Evolutionary conservation across 371 early-diverging fungal species (phyloP).

Genomic region (Mucor irregularis): DNA sequence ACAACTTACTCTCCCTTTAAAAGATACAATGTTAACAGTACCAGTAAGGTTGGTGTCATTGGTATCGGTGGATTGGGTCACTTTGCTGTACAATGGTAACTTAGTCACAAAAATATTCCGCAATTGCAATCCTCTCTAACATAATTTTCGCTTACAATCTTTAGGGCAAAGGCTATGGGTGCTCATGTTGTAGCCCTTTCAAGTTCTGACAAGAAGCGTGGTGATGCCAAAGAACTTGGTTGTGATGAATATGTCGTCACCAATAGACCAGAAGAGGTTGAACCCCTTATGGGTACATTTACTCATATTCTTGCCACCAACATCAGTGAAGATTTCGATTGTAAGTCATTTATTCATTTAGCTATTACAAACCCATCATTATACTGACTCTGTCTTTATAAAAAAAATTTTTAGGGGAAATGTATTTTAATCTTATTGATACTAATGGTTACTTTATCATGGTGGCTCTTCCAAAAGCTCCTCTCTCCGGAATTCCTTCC

Average conservation of each 20-base stretch:
- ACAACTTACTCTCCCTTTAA: conserved; percentile 67
- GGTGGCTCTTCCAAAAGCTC: conserved; percentile 62
- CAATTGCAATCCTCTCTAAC: too few species aligned
- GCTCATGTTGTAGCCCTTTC: conserved; percentile 61
- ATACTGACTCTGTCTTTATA: too few species aligned
- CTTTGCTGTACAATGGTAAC: conserved; percentile 60
- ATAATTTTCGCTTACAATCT: too few species aligned
- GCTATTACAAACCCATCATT: too few species aligned
- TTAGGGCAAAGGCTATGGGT: conserved; percentile 60
- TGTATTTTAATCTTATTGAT: conserved; percentile 28
- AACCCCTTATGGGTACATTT: conserved; percentile 17
- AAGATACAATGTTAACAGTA: conserved; percentile 43
- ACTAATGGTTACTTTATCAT: conserved; percentile 51
- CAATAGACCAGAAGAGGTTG: conserved; percentile 8
- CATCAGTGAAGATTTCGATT: conserved; percentile 30
- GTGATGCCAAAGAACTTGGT: conserved; percentile 33
- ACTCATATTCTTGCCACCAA: conserved; percentile 43
- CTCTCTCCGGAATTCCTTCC: conserved; percentile 40
- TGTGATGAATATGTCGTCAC: conserved; percentile 32
- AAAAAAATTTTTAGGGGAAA: too few species aligned
- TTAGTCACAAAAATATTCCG: too few species aligned
- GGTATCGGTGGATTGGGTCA: conserved; percentile 73
- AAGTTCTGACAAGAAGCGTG: conserved; percentile 31
- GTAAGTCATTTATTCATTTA: too few species aligned
- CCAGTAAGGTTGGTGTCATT: conserved; percentile 56